phyloP scores from a whole-genome alignment of 2,329 filamentous ascomycete species.

The Rutstroemia sp. region DNA sequence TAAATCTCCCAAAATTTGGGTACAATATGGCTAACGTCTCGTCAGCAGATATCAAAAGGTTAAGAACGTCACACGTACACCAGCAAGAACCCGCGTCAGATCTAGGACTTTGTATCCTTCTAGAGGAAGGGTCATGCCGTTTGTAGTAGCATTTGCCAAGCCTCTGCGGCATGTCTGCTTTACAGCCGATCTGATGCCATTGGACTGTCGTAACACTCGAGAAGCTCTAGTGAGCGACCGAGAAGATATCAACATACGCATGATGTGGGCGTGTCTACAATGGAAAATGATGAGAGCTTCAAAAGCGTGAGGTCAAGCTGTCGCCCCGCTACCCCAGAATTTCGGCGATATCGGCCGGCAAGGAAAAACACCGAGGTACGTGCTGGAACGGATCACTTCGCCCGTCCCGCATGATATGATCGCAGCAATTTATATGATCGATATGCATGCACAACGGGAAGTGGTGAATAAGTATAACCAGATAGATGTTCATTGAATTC shows the following conservation, averaged over 20 bases:
- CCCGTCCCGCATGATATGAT: not conserved
- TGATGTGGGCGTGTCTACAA: slow-evolving; percentile 9
- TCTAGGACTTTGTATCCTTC: slow-evolving; percentile 85
- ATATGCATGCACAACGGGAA: no score
- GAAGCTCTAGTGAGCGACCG: slow-evolving; percentile 18
- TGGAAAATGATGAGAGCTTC: not conserved
- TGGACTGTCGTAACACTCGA: slow-evolving; percentile 9
- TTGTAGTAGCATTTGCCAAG: slow-evolving; percentile 17
- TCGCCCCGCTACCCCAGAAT: slow-evolving; percentile 13
- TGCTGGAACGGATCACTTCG: not conserved
- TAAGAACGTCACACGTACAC: slow-evolving; percentile 52
- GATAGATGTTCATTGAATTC: not conserved
- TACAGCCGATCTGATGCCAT: slow-evolving; percentile 12
- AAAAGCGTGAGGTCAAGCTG: not conserved
- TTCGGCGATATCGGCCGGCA: slow-evolving; percentile 1
- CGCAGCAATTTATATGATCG: no score
- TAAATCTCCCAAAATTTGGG: slow-evolving; percentile 91
- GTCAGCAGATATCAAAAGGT: slow-evolving; percentile 1
- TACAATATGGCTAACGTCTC: slow-evolving; percentile 74
- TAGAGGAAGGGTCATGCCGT: slow-evolving; percentile 54
- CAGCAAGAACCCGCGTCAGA: slow-evolving; percentile 93
- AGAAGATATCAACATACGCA: slow-evolving; percentile 10
- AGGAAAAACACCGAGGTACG: not conserved
- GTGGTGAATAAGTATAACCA: not conserved
- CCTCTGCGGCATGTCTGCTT: slow-evolving; percentile 13